Conservation (phyloP, 2,329 filamentous ascomycete species). For the Xylariomycetidae sp. region DNA sequence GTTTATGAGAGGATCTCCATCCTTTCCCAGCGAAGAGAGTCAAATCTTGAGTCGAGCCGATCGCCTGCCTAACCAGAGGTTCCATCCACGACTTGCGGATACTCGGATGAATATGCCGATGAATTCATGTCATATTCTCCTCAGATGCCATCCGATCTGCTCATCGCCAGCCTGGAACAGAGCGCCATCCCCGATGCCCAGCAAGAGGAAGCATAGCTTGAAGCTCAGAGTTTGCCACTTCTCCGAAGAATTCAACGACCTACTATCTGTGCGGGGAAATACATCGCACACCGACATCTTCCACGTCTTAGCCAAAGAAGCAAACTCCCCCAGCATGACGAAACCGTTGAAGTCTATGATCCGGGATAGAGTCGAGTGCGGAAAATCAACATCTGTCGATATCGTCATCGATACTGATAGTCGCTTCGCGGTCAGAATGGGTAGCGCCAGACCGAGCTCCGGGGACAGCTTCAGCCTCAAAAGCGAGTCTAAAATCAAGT, state of each 20-base stretch:
- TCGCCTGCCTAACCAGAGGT: conserved; percentile 8
- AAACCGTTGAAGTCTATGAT: conserved; percentile 40
- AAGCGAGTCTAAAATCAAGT: conserved; percentile 1
- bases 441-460: not conserved
- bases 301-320: conserved; percentile 44
- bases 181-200: conserved; percentile 12
- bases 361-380: conserved; percentile 23
- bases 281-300: conserved; percentile 47
- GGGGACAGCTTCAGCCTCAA: not conserved
- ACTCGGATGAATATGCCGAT: too few relatives aligned
- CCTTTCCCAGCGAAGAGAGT: conserved; percentile 1
- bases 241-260: conserved; percentile 39
- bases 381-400: conserved; percentile 23
- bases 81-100: conserved; percentile 6
- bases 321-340: conserved; percentile 35
- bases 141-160: conserved; percentile 3
- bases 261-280: conserved; percentile 36
- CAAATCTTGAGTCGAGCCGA: conserved; percentile 5
- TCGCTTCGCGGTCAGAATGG: not conserved
- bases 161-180: conserved; percentile 1
- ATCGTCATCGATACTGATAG: conserved; percentile 10
- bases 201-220: conserved; percentile 17
- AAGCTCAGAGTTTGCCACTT: conserved; percentile 34
- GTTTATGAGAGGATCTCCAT: too few relatives aligned
- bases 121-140: conserved; percentile 16